Evolutionary conservation across 2,329 filamentous ascomycete species (phyloP).

Genomic region (Corynespora cassiicola): DNA sequence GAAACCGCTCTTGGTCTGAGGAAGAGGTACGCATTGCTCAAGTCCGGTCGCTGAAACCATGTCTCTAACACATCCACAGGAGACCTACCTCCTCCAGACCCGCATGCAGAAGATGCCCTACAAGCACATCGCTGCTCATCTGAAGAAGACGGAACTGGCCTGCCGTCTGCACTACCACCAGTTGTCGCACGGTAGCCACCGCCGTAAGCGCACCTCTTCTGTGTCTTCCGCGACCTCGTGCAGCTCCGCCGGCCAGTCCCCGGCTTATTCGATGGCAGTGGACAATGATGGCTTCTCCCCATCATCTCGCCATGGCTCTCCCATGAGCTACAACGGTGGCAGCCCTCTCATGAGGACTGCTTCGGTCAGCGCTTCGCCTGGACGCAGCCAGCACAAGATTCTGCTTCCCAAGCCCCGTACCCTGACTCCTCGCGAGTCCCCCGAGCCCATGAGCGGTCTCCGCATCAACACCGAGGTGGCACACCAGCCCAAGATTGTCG

Average conservation of each 20-base stretch:
- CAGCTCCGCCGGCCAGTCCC: slow-evolving; percentile 40
- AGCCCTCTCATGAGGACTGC: slow-evolving; percentile 42
- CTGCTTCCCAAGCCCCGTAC: slow-evolving; percentile 70
- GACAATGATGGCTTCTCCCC: slow-evolving; percentile 45
- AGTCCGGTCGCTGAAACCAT: background rate
- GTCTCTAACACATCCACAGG: slow-evolving; percentile 58
- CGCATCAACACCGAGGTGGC: slow-evolving; percentile 54
- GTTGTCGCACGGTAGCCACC: slow-evolving; percentile 80
- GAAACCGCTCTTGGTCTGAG: slow-evolving; percentile 83
- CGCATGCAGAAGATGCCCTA: slow-evolving; percentile 89
- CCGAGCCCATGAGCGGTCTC: slow-evolving; percentile 46
- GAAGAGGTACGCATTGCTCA: slow-evolving; percentile 70
- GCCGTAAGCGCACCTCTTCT: slow-evolving; percentile 77
- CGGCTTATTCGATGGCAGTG: slow-evolving; percentile 47
- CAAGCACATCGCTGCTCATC: slow-evolving; percentile 83
- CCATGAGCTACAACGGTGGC: slow-evolving; percentile 56
- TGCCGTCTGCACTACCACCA: slow-evolving; percentile 90
- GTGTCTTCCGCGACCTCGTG: slow-evolving; percentile 63
- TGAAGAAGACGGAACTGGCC: slow-evolving; percentile 87
- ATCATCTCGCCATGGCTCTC: slow-evolving; percentile 48
- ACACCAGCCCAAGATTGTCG: slow-evolving; percentile 58
- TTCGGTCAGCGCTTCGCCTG: slow-evolving; percentile 56
- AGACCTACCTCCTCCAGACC: slow-evolving; percentile 82
- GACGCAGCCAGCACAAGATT: slow-evolving; percentile 58
- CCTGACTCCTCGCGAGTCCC: slow-evolving; percentile 46